These are phyloP conservation scores for Zasmidium citrigriseum DNA, from an alignment of 2,329 filamentous ascomycete genomes.

Conservation along the genomic window DNA sequence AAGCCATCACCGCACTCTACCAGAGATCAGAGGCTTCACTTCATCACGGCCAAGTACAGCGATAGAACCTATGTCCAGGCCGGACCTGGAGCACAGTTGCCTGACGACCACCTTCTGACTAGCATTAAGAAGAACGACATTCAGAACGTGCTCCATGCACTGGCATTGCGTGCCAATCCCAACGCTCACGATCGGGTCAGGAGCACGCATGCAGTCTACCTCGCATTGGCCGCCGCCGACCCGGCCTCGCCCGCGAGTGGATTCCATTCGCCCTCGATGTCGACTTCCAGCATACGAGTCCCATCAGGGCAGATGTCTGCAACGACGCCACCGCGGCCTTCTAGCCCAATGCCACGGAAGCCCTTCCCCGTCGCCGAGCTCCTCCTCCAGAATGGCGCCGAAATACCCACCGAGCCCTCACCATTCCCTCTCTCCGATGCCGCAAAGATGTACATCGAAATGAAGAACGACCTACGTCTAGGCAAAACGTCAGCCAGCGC, in stretches of 20 bases:
- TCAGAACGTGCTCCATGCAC: constrained; percentile 84
- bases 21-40: constrained; percentile 86
- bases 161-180: constrained; percentile 82
- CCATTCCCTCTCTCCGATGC: constrained; percentile 80
- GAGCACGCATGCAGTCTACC: constrained; percentile 83
- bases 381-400: constrained; percentile 88
- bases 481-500: constrained; percentile 33
- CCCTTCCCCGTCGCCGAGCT: constrained; percentile 89
- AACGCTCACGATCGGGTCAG: constrained; percentile 84
- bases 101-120: constrained; percentile 86
- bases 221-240: constrained; percentile 89
- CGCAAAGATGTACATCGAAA: constrained; percentile 81
- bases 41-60: constrained; percentile 94
- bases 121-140: constrained; percentile 97
- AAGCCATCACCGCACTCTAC: constrained; percentile 79
- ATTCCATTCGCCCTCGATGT: constrained; percentile 38
- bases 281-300: constrained; percentile 39
- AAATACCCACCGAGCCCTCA: constrained; percentile 73
- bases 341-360: constrained; percentile 37
- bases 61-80: constrained; percentile 80
- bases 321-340: constrained; percentile 38
- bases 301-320: constrained; percentile 26
- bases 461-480: constrained; percentile 59
- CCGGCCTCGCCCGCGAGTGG: constrained; percentile 69
- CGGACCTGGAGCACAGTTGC: constrained; percentile 61